A percentile compares a stretch with the other conserved stretches of the same genome.
phyloP scores from a whole-genome alignment of 2,329 filamentous ascomycete genomes.

The Cryoendolithus antarcticus region DNA sequence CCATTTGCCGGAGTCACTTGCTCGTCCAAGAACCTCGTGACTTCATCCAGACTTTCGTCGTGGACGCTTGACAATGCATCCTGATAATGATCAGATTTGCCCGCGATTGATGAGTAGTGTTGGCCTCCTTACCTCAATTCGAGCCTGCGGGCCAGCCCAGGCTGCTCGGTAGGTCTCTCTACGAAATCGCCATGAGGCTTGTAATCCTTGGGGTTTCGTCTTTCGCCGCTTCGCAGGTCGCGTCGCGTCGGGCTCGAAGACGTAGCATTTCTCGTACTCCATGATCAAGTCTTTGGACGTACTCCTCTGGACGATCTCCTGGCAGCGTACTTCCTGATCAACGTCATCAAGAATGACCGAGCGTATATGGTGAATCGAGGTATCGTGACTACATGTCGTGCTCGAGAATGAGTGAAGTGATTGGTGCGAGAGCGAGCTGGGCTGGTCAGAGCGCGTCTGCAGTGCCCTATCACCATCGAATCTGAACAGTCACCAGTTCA shows the following conservation, averaged over 20 bases:
- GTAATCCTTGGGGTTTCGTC: constrained; percentile 20
- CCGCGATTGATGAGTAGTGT: constrained; percentile 28
- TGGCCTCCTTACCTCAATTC: constrained; percentile 43
- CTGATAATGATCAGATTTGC: constrained; percentile 15
- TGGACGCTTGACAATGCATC: constrained; percentile 5
- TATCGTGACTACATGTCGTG: too few relatives aligned
- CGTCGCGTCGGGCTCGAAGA: constrained; percentile 28
- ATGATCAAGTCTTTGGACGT: constrained; percentile 16
- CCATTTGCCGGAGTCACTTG: constrained; percentile 11
- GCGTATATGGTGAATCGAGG: too few relatives aligned
- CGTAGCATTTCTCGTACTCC: constrained; percentile 38
- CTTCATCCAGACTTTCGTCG: constrained; percentile 25
- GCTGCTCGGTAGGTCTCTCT: constrained; percentile 47
- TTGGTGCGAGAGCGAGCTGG: too few relatives aligned
- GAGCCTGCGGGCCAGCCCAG: constrained; percentile 53
- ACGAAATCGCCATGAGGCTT: constrained; percentile 35
- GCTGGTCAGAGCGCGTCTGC: too few relatives aligned
- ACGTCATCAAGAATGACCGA: too few relatives aligned
- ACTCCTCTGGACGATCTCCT: too few relatives aligned
- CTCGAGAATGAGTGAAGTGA: too few relatives aligned
- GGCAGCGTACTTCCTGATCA: too few relatives aligned
- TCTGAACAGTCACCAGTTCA: too few relatives aligned
- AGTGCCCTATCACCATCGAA: too few relatives aligned
- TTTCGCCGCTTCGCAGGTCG: constrained; percentile 30
- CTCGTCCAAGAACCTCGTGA: constrained; percentile 6